Conservation (phyloP, 139 green algal genomes). For the Eudorina sp. region DNA sequence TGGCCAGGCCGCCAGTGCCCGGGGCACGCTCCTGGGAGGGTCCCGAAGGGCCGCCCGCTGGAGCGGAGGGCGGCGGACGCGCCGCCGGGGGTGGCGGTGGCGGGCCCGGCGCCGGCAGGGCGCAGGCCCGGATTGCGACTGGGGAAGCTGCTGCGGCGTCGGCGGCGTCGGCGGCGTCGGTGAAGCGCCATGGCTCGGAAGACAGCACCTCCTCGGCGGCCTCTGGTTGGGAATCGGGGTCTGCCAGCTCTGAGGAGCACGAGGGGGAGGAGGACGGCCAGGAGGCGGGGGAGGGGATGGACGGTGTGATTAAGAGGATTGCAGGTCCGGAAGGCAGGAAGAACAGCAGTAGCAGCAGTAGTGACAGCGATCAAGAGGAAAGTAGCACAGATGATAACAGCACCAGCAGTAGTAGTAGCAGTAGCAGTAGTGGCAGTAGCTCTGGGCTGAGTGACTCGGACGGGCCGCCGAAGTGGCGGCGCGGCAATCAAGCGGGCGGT, state of each 20-base stretch:
- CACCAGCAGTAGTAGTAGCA: constrained; percentile 27
- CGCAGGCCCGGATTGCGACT: background rate
- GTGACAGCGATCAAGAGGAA: constrained; percentile 32
- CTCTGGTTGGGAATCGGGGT: background rate
- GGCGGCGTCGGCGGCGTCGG: background rate
- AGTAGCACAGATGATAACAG: background rate
- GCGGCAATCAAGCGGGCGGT: too few species aligned
- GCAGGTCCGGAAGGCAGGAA: background rate
- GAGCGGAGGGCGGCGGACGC: background rate
- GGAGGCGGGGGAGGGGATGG: background rate
- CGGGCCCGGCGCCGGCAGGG: too few species aligned
- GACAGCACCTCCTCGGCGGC: background rate
- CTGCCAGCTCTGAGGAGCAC: background rate
- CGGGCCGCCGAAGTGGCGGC: too few species aligned
- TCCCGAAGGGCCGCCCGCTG: too few species aligned
- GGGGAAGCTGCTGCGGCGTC: background rate
- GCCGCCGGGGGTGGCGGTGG: too few species aligned
- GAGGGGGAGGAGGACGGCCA: background rate
- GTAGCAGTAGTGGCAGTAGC: background rate
- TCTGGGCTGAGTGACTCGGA: too few species aligned
- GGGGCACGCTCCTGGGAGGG: background rate
- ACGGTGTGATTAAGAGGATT: background rate
- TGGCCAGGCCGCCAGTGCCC: too few species aligned
- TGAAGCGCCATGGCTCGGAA: background rate
- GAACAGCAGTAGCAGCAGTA: constrained; percentile 51